These are phyloP conservation scores for Tetrahymena malaccensis DNA, from an alignment of 73 alveolate species.

Conservation along the genomic window DNA sequence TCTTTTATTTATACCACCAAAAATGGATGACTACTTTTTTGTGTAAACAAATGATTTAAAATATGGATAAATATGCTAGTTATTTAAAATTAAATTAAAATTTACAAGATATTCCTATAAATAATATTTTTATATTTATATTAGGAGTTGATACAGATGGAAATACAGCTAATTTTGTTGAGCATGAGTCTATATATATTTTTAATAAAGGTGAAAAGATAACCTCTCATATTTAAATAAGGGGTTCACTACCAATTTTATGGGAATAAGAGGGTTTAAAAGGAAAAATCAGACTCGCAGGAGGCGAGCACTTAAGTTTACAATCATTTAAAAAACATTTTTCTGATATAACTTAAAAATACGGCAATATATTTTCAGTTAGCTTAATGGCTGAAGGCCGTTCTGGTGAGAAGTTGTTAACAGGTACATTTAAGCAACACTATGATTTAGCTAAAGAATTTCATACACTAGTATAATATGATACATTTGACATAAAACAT, in stretches of 20 bases:
- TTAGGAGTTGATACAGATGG: slow-evolving; percentile 88
- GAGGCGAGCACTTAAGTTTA: slow-evolving; percentile 60
- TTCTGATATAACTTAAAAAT: slow-evolving; percentile 61
- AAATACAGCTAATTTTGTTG: slow-evolving; percentile 88
- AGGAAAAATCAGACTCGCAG: slow-evolving; percentile 66
- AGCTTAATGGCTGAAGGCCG: not conserved
- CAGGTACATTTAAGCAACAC: not conserved
- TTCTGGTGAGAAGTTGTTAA: not conserved
- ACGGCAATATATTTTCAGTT: slow-evolving; percentile 45
- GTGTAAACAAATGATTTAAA: too few relatives aligned
- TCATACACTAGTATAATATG: not conserved
- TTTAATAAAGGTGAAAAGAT: slow-evolving; percentile 42
- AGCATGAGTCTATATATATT: slow-evolving; percentile 75
- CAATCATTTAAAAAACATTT: slow-evolving; percentile 82
- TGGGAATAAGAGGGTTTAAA: slow-evolving; percentile 64
- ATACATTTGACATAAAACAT: not conserved
- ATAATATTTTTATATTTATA: not conserved
- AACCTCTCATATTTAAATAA: slow-evolving; percentile 62
- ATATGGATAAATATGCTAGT: too few relatives aligned
- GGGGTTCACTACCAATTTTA: slow-evolving; percentile 93
- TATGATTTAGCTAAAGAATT: not conserved
- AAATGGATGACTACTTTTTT: too few relatives aligned
- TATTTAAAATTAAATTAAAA: too few relatives aligned
- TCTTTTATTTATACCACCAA: too few relatives aligned
- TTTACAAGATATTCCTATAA: too few relatives aligned